Evolutionary conservation across 2,329 filamentous ascomycete genomes (phyloP), one percentile per base, ranked within the genome.

Genomic region (Fusarium sterilihyphosum): DNA sequence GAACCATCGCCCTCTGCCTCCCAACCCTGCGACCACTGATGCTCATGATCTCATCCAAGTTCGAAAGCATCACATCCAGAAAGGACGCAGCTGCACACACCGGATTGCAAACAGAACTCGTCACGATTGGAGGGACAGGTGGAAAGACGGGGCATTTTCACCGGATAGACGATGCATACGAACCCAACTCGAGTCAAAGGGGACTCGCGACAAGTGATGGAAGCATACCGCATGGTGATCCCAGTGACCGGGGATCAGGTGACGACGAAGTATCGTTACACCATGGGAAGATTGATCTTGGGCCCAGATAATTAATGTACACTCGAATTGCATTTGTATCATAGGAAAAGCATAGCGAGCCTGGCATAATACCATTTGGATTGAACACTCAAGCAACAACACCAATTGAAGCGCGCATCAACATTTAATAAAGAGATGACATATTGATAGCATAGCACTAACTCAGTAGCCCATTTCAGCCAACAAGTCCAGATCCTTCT

Each of bases 1-100:
- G 71, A 56, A 71, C 50, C 8, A 74, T 74, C 33, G 71, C 61
- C 10, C 67, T 68, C 11, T 74, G 72, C 13, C 58, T 74, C 2
- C 72, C 72, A 1, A 74, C 72, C 8, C 24, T 74, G 1, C 46
- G 72, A 24, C 72, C 72, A 2, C 43, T 74, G 2, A 72, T 74
- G 71, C 18, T 61, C 8, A 74, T 62, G 38, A 13, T 74, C 7
- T 74, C 72, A 26, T 47, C 46, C 3, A 62, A 59, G 16, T 74
- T 74, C 43, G 71, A 62, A 12, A 74, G 72, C 8, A 2, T 71
- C 4, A 17, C 44, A 17, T 58, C 71, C 0, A 40, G 37, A 59
- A 59, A 52, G 4, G 13, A 22, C 12, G 20, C 50, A 18, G 24
- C 6, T 11, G 17, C 17, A 29, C 66, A 14, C 6, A 20, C n/a